Evolutionary conservation across 2,329 filamentous ascomycete genomes (phyloP).

Genomic region (Fusarium burgessii): DNA sequence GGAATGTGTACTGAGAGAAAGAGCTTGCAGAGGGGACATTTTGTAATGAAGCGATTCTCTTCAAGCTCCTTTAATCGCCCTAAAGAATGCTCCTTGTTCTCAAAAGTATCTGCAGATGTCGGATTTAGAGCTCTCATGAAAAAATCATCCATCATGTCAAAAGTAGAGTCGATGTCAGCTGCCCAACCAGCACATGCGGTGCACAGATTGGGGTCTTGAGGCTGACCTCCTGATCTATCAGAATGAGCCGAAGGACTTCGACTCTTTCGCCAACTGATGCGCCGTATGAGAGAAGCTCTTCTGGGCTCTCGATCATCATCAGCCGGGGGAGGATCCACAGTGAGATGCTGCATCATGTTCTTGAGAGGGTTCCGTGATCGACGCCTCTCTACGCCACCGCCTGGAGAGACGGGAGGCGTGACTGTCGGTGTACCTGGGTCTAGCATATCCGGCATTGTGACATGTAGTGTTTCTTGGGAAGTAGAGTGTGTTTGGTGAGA

Average conservation of each 20-base stretch:
- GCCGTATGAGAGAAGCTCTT: slow-evolving; percentile 52
- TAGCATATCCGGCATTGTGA: slow-evolving; percentile 48
- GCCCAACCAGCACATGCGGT: slow-evolving; percentile 49
- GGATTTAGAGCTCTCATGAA: slow-evolving; percentile 48
- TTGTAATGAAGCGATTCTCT: slow-evolving; percentile 50
- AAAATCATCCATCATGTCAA: slow-evolving; percentile 49
- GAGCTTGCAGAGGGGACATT: slow-evolving; percentile 52
- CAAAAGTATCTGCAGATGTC: slow-evolving; percentile 48
- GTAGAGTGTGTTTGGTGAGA: background rate
- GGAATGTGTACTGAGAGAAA: slow-evolving; percentile 51
- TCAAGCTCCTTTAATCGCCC: slow-evolving; percentile 47
- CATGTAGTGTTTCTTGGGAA: background rate
- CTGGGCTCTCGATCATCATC: slow-evolving; percentile 46
- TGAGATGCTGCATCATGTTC: slow-evolving; percentile 55
- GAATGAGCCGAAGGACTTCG: slow-evolving; percentile 53
- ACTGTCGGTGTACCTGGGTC: slow-evolving; percentile 43
- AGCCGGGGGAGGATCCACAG: slow-evolving; percentile 49
- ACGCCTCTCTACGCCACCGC: slow-evolving; percentile 45
- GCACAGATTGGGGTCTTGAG: slow-evolving; percentile 50
- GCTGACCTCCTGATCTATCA: slow-evolving; percentile 45
- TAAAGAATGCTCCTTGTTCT: slow-evolving; percentile 49
- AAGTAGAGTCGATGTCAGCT: slow-evolving; percentile 50
- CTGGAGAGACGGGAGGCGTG: slow-evolving; percentile 41
- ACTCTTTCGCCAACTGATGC: slow-evolving; percentile 53
- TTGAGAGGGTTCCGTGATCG: slow-evolving; percentile 52